Conservation (phyloP, 2,329 filamentous ascomycete genomes). For the Arthroderma sp. region DNA sequence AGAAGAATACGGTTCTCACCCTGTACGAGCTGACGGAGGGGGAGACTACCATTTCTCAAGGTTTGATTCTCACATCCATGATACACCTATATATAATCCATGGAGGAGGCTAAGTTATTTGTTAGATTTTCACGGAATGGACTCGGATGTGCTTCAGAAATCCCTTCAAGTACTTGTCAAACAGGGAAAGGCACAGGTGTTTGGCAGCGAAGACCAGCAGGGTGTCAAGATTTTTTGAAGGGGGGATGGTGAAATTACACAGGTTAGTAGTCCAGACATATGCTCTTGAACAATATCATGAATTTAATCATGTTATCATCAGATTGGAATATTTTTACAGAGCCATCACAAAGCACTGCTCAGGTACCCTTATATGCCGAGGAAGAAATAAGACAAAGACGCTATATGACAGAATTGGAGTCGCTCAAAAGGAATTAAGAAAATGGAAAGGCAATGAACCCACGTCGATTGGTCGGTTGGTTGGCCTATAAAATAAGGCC, state of each 20-base stretch:
- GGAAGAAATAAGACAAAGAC: no score
- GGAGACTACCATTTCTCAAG: constrained; percentile 59
- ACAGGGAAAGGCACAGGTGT: constrained; percentile 82
- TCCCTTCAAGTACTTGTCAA: constrained; percentile 73
- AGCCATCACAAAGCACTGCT: no score
- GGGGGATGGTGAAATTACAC: not conserved
- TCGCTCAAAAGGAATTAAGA: no score
- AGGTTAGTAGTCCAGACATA: no score
- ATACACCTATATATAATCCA: not conserved
- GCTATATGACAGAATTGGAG: no score
- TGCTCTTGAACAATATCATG: no score
- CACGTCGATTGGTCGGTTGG: no score
- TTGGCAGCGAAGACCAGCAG: constrained; percentile 73
- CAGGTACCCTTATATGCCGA: no score
- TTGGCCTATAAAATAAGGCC: no score
- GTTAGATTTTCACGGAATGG: constrained; percentile 76
- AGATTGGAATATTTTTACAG: no score
- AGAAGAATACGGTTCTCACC: constrained; percentile 79
- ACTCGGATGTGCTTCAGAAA: constrained; percentile 65
- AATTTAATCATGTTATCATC: no score
- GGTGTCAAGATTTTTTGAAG: constrained; percentile 88
- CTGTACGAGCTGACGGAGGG: constrained; percentile 83
- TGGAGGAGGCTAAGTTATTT: constrained; percentile 6
- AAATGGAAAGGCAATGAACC: no score
- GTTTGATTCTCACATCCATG: constrained; percentile 32